Base-by-base conservation (phyloP, 2,329 filamentous ascomycete species). In the Elsinoe perseae region DNA sequence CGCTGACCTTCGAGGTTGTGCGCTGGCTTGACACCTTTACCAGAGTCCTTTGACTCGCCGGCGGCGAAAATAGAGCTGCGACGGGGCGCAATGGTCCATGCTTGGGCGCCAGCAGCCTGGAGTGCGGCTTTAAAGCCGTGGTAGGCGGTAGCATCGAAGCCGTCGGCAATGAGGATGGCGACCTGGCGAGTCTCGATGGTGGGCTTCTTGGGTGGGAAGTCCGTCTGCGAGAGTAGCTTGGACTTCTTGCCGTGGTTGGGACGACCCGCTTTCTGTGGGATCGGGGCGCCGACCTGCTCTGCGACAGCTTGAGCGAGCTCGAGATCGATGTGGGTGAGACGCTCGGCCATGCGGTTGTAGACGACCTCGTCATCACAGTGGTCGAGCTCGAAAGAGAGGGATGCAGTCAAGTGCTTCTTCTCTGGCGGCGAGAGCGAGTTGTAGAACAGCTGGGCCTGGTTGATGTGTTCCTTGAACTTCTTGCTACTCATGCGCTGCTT, bases 1-100 rank as follows among this genome's bases (percentile, higher is more conserved):
- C 88, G 81, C 79, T 86, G 83, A 0, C 86, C 88, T 62, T 91
- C 85, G 50, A 92, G 81, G 66, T 91, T 86, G 66, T 93, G 87
- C 62, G 90, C 85, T 0, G 89, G 84, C 21, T 80, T 71, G 0
- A 87, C 71, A 4, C 81, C 82, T 56, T 77, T 77, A 36, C 75
- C 71, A 2, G 70, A 67, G 0, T 71, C 73, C 48, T 77, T 77
- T 60, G 80, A 76, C 58, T 80, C 80, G 6, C 80, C 80, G 0
- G 77, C 79, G 5, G 85, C 79, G 54, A 76, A 83, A 58, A 92
- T 81, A 28, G 82, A 77, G 36, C 81, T 82, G 5, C 88, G 80
- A 18, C 82, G 80, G 0, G 85, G 77, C 1, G 77, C 86, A 50
- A 95, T 86, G n/a, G 87, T 83, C 62, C 89, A 82, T 0, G 86